Percentiles rank a stretch among this genome's conserved stretches.
Conservation (phyloP, 352 stramenopile species). For the Pythium angustatum region DNA sequence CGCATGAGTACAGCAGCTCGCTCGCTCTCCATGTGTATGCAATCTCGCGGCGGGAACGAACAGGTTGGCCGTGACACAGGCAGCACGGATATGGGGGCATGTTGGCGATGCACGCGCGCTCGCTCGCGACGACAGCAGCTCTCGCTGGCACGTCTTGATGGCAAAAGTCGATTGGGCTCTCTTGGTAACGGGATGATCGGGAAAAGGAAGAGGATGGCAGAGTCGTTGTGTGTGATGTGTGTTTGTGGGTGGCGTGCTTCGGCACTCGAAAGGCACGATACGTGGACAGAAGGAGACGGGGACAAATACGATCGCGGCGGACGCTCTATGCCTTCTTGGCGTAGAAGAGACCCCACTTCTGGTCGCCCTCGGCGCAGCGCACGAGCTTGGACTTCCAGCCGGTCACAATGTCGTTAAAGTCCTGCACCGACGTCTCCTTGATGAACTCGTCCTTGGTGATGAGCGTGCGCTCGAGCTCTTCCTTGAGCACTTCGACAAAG, state of each 20-base stretch:
- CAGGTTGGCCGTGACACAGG: constrained; percentile 18
- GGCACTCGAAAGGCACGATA: constrained; percentile 5
- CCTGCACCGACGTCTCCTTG: constrained; percentile 37
- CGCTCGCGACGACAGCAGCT: constrained; percentile 3
- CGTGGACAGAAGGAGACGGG: neutral
- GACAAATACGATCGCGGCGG: neutral
- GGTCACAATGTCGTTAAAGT: constrained; percentile 43
- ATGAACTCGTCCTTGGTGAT: constrained; percentile 39
- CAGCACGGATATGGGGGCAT: neutral
- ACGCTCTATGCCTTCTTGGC: constrained; percentile 22
- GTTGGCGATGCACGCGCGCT: constrained; percentile 4
- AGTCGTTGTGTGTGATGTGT: constrained; percentile 7
- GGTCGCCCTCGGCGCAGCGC: constrained; percentile 43
- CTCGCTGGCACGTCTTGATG: neutral
- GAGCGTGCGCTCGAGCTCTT: constrained; percentile 38
- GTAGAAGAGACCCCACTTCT: constrained; percentile 49
- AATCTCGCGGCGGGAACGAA: constrained; percentile 12
- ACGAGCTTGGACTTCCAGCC: constrained; percentile 43
- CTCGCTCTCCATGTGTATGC: constrained; percentile 1
- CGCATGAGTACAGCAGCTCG: constrained; percentile 10
- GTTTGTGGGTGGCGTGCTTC: constrained; percentile 1
- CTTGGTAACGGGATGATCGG: neutral
- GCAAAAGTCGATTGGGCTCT: constrained; percentile 1
- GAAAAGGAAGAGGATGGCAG: neutral
- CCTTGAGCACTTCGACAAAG: constrained; percentile 38